A percentile compares a stretch with the other conserved stretches of the same genome.
Evolutionary conservation across 2,329 filamentous ascomycete species (phyloP).

Genomic region (Diplodia scrobiculata): DNA sequence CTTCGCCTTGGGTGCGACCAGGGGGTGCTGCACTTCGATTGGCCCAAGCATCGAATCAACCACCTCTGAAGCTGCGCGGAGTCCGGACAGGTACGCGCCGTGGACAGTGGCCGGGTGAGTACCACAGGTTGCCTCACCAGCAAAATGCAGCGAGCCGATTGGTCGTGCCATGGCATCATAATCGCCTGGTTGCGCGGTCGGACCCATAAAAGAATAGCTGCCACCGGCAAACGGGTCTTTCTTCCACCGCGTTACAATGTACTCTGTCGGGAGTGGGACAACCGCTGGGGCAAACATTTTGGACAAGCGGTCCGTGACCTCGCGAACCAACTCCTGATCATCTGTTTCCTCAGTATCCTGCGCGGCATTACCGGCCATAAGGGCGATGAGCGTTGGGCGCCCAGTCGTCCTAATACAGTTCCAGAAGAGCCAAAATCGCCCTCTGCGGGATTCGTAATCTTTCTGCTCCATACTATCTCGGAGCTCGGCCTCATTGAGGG

Average conservation of each 20-base stretch:
- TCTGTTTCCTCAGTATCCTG: conserved; percentile 78
- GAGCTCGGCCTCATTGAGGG: conserved; percentile 73
- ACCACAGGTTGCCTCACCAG: conserved; percentile 92
- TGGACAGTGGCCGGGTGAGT: conserved; percentile 97
- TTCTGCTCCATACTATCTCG: conserved; percentile 72
- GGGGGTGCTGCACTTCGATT: conserved; percentile 70
- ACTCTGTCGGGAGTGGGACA: conserved; percentile 79
- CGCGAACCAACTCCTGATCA: conserved; percentile 73
- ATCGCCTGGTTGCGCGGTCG: conserved; percentile 78
- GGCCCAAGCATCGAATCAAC: conserved; percentile 78
- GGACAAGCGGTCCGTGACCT: conserved; percentile 77
- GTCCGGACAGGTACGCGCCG: conserved; percentile 89
- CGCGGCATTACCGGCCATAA: conserved; percentile 95
- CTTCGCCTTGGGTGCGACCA: conserved; percentile 66
- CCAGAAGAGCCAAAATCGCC: conserved; percentile 98
- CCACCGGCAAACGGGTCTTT: conserved; percentile 88
- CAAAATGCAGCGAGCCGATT: conserved; percentile 88
- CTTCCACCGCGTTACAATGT: conserved; percentile 89
- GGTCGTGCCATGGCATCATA: conserved; percentile 88
- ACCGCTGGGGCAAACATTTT: conserved; percentile 65
- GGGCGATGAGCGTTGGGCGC: conserved; percentile 77
- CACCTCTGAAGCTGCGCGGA: conserved; percentile 85
- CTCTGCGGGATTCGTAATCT: conserved; percentile 76
- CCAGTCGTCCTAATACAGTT: conserved; percentile 90
- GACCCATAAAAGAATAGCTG: conserved; percentile 91